phyloP scores from a whole-genome alignment of 148 eudicot species.

The Spergularia bocconei region DNA sequence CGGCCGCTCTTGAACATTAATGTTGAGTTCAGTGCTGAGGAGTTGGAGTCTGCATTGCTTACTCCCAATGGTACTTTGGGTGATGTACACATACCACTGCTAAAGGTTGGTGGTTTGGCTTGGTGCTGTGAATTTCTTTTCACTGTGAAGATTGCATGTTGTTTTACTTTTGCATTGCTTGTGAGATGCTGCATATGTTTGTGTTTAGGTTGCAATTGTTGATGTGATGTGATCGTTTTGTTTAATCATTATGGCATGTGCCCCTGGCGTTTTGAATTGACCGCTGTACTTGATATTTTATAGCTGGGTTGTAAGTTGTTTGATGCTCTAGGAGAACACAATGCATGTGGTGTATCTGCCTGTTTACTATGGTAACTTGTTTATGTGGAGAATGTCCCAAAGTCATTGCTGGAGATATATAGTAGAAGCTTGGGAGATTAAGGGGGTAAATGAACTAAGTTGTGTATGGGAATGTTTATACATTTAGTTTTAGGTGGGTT shows the following conservation, averaged over 20 bases:
- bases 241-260: background rate
- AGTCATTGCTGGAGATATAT: background rate
- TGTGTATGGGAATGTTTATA: background rate
- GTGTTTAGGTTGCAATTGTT: background rate
- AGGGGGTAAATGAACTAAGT: background rate
- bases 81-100: conserved; percentile 81
- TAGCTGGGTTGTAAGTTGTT: background rate
- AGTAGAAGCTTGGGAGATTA: background rate
- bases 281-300: background rate
- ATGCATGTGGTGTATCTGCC: background rate
- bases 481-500: background rate
- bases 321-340: background rate
- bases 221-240: background rate
- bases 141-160: background rate
- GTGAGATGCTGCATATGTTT: background rate
- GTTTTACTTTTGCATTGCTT: conserved; percentile 9
- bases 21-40: conserved; percentile 87
- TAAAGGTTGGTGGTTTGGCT: conserved; percentile 65
- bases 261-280: background rate
- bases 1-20: conserved; percentile 74
- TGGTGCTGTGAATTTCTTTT: conserved; percentile 26
- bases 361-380: background rate
- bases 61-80: conserved; percentile 72
- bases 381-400: background rate
- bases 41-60: conserved; percentile 90